A percentile compares a stretch with the other conserved stretches of the same genome.
These are phyloP conservation scores for Lipomyces yamadae DNA, from an alignment of 805 yeast genomes.

Conservation along the genomic window DNA sequence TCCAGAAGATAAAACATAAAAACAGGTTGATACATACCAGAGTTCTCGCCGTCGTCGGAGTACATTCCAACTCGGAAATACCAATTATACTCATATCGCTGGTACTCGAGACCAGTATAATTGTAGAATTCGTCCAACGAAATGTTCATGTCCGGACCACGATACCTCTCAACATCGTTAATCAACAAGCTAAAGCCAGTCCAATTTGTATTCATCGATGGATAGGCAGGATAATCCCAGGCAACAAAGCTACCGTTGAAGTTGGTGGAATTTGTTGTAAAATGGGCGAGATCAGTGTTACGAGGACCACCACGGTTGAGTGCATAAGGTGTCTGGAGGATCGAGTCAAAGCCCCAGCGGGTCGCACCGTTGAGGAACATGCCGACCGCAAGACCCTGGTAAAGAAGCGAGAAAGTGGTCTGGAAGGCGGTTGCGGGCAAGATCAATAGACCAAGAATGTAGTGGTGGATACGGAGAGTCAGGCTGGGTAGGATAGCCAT, in stretches of 20 bases:
- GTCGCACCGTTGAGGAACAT: constrained; percentile 81
- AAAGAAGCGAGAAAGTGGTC: constrained; percentile 53
- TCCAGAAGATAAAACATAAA: neutral
- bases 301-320: constrained; percentile 38
- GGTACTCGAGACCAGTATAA: constrained; percentile 27
- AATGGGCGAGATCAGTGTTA: constrained; percentile 34
- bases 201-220: constrained; percentile 33
- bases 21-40: constrained; percentile 20
- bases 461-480: constrained; percentile 70
- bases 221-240: constrained; percentile 33
- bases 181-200: constrained; percentile 67
- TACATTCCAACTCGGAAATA: constrained; percentile 37
- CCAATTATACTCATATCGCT: constrained; percentile 35
- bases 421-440: constrained; percentile 81
- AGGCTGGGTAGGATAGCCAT: constrained; percentile 65
- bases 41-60: constrained; percentile 30
- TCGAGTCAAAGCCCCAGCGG: constrained; percentile 92
- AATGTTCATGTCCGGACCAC: constrained; percentile 58
- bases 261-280: constrained; percentile 36
- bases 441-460: constrained; percentile 72
- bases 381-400: constrained; percentile 86
- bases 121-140: constrained; percentile 46
- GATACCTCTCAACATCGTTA: constrained; percentile 78
- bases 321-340: constrained; percentile 68
- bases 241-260: constrained; percentile 35